Evolutionary conservation across 352 stramenopile species (phyloP), one percentile per base, ranked within the genome.

Genomic region (Thalassiosira ordinaria): DNA sequence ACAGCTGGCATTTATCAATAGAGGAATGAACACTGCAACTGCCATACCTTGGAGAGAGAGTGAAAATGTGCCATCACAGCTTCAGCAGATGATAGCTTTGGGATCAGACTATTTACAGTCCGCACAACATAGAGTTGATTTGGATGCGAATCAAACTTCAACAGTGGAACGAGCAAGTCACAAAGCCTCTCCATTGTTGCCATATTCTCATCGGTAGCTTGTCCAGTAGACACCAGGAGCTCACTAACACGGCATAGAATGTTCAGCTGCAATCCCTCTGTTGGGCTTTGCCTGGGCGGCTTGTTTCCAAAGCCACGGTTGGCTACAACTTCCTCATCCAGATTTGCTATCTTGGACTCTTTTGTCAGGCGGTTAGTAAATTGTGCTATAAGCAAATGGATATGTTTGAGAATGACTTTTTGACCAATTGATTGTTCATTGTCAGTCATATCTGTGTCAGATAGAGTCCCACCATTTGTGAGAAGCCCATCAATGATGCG

Each of bases 161-260:
- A 75, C 74, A 87, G 91, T 27, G 85, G 84, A 62, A 93, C 68
- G 18, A 95, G 73, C 44, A 95, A 74, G 11, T 62, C 47, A 56
- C 75, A 91, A 27, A 95, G 78, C 37, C 57, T 88, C 39, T 90
- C 82, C 39, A 87, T 74, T 14, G 77, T 82, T 16, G 57, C n/a
- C 44, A 77, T 78, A 22, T 77, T 70, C 9, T 83, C 52, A 16
- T 78, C 64, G 22, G 61, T 71, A 20, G 55, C 51, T 44, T 46
- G 29, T 67, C 61, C 33, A 37, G 56, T 31, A 37, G 47, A 80
- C 47, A 88, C 57, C 74, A 93, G 47, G 39, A 94, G 78, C 62
- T 90, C 84, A 61, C 74, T 92, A 0, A 94, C 75, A n/a, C 84
- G 76, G 55, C 85, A 93, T n/a, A 94, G 63, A 82, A 93, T 91